phyloP scores from a whole-genome alignment of 208 protist species.

The Angomonas ambiguus region DNA sequence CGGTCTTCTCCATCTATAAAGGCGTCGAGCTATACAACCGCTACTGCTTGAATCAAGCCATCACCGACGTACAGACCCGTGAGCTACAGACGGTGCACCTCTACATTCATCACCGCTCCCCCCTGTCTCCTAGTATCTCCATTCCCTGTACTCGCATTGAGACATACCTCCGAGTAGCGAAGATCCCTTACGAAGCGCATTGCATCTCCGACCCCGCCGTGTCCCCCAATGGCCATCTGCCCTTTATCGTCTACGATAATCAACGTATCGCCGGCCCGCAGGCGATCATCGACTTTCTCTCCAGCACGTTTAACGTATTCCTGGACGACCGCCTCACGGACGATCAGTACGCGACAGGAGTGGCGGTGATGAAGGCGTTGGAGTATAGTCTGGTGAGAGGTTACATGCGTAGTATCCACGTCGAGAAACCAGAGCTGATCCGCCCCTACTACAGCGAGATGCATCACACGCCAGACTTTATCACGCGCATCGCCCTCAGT shows the following conservation, averaged over 20 bases:
- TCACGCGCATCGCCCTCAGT: slow-evolving; percentile 26
- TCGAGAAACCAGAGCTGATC: slow-evolving; percentile 32
- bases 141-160: slow-evolving; percentile 46
- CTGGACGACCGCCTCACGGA: slow-evolving; percentile 34
- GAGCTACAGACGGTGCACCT: slow-evolving; percentile 32
- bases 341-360: slow-evolving; percentile 39
- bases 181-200: slow-evolving; percentile 49
- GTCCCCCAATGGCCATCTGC: slow-evolving; percentile 31
- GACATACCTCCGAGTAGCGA: slow-evolving; percentile 44
- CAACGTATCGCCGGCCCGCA: slow-evolving; percentile 19
- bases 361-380: slow-evolving; percentile 28
- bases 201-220: slow-evolving; percentile 28
- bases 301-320: slow-evolving; percentile 24
- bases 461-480: slow-evolving; percentile 25
- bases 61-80: slow-evolving; percentile 20
- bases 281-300: slow-evolving; percentile 43
- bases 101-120: slow-evolving; percentile 43
- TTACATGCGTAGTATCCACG: slow-evolving; percentile 35
- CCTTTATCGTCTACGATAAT: slow-evolving; percentile 42
- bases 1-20: slow-evolving; percentile 24
- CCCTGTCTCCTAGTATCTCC: slow-evolving; percentile 42
- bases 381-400: slow-evolving; percentile 40
- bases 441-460: slow-evolving; percentile 30
- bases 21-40: slow-evolving; percentile 24
- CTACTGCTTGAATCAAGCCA: slow-evolving; percentile 20